Percentiles rank a stretch among this genome's conserved stretches.
phyloP scores from a whole-genome alignment of 2,329 filamentous ascomycete species.

The Penicillium sp. region DNA sequence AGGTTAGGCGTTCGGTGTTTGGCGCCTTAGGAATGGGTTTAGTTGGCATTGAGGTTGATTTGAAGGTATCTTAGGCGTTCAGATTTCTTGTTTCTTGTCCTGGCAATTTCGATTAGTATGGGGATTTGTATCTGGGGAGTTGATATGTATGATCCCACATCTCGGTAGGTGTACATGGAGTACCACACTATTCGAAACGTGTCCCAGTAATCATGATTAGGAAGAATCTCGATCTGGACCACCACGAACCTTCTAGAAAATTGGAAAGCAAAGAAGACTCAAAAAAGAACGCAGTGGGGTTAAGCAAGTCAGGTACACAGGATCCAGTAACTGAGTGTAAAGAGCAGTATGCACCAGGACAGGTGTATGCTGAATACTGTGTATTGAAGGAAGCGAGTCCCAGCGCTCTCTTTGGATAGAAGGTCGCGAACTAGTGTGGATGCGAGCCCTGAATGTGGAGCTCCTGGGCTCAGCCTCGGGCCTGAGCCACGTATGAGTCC shows the following conservation, averaged over 20 bases:
- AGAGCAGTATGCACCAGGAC: not conserved
- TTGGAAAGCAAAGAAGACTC: conserved; percentile 1
- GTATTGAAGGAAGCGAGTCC: conserved; percentile 18
- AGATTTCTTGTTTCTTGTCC: not conserved
- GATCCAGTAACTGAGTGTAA: not conserved
- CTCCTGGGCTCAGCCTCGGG: conserved; percentile 12
- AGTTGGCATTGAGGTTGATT: not conserved
- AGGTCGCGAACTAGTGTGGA: conserved; percentile 21
- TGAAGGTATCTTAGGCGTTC: too few relatives aligned
- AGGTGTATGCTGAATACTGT: conserved; percentile 7
- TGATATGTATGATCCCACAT: not conserved
- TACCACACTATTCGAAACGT: too few relatives aligned
- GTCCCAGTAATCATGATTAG: not conserved
- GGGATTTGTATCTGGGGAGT: not conserved
- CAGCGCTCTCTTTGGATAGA: conserved; percentile 20
- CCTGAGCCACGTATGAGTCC: conserved; percentile 7
- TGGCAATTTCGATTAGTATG: not conserved
- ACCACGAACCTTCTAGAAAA: conserved; percentile 17
- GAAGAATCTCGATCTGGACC: not conserved
- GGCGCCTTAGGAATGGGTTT: not conserved
- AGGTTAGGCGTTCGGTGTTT: not conserved
- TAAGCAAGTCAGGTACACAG: conserved; percentile 4
- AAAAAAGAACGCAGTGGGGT: conserved; percentile 14
- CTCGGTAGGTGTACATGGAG: too few relatives aligned
- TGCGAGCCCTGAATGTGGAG: conserved; percentile 27